Conservation (phyloP, 1,284 basidiomycete genomes). For the Exsudoporus floridanus region DNA sequence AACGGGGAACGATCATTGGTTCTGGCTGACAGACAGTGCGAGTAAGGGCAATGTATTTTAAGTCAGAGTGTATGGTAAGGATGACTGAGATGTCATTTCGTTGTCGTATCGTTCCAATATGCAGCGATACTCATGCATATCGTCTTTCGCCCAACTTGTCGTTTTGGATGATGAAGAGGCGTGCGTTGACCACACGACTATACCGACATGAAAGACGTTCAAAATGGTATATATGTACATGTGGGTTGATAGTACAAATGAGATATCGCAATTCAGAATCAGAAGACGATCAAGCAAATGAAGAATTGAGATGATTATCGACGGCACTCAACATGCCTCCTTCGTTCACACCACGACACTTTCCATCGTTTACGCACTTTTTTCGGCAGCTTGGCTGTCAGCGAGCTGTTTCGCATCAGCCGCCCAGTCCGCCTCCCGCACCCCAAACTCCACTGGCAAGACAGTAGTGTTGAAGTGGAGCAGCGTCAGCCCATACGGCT, state of each 20-base stretch:
- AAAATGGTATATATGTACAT: background rate
- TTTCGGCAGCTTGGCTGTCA: background rate
- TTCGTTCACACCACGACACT: background rate
- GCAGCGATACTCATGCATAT: background rate
- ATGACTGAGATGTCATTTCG: background rate
- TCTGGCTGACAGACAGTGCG: constrained; percentile 21
- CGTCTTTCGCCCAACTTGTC: too few species aligned
- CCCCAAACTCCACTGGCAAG: constrained; percentile 47
- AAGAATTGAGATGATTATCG: background rate
- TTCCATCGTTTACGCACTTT: background rate
- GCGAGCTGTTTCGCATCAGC: background rate
- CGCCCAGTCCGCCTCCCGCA: constrained; percentile 18
- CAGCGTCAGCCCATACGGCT: constrained; percentile 59
- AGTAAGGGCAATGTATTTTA: constrained; percentile 10
- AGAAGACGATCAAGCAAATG: background rate
- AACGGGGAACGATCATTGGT: constrained; percentile 25
- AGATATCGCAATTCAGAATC: background rate
- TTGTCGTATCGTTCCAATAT: background rate
- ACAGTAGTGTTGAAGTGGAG: constrained; percentile 56
- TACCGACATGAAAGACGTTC: background rate
- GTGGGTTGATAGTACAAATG: background rate
- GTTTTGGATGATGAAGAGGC: too few species aligned
- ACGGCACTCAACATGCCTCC: background rate
- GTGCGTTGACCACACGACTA: too few species aligned
- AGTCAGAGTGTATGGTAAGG: background rate